Evolutionary conservation across 768 basidiomycete species (phyloP).

Genomic region (Phylloporus scabripes): DNA sequence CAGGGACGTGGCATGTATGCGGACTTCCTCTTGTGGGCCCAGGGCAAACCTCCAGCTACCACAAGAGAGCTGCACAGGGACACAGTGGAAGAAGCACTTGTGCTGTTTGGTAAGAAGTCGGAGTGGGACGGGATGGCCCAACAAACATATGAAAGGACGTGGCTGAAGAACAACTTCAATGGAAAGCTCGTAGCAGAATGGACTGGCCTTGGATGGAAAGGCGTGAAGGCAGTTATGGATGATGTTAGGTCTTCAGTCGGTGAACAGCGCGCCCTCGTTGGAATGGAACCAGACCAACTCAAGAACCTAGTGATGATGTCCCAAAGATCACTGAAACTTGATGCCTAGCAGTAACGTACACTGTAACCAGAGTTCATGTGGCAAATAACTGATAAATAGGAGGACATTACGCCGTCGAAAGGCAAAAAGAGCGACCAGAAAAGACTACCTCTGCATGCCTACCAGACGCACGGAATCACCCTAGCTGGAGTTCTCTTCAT

Average conservation of each 20-base stretch:
- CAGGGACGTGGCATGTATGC: constrained; percentile 50
- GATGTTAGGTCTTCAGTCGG: constrained; percentile 42
- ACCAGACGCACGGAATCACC: constrained; percentile 30
- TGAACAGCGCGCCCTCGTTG: constrained; percentile 42
- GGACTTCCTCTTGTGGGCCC: constrained; percentile 50
- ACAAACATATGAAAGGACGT: constrained; percentile 24
- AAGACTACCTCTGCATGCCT: constrained; percentile 3
- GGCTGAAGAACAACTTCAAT: constrained; percentile 43
- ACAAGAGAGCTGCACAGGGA: constrained; percentile 14
- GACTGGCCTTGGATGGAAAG: constrained; percentile 44
- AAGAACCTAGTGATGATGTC: constrained; percentile 35
- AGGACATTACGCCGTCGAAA: background rate
- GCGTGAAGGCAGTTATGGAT: constrained; percentile 49
- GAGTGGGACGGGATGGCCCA: constrained; percentile 38
- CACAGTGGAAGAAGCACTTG: constrained; percentile 42
- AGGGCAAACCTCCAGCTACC: constrained; percentile 16
- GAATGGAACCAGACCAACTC: constrained; percentile 38
- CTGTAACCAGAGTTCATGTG: background rate
- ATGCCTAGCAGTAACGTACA: constrained; percentile 11
- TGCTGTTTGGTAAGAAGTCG: constrained; percentile 46
- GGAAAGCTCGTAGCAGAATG: constrained; percentile 50
- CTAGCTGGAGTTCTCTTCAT: constrained; percentile 26
- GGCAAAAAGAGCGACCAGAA: background rate
- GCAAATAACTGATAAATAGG: background rate
- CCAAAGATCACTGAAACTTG: constrained; percentile 20